Conservation (phyloP, 225 moss, liverwort and hornwort genomes). For the Pseudoscleropodium purum region DNA sequence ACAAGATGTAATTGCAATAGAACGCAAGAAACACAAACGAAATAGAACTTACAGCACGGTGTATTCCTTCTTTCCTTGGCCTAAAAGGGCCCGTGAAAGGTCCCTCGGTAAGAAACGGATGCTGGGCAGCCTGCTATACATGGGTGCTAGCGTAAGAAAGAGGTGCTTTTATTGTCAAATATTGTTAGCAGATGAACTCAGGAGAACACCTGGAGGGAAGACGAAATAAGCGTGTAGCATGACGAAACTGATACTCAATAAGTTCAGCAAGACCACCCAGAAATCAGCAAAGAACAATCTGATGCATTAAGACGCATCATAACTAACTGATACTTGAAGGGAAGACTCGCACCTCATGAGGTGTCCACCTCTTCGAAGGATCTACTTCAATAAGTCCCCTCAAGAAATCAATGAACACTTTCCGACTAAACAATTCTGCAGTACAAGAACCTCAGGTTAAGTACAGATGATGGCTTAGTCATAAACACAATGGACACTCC, state of each 20-base stretch:
- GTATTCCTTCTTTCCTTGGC: slow-evolving; percentile 45
- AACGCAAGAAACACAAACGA: not conserved
- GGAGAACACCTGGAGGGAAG: not conserved
- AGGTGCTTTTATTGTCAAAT: not conserved
- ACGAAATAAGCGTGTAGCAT: not conserved
- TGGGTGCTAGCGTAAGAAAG: not conserved
- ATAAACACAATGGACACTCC: not conserved
- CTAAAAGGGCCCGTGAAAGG: slow-evolving; percentile 48
- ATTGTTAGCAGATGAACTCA: not conserved
- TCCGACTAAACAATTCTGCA: slow-evolving; percentile 51
- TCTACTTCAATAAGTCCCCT: slow-evolving; percentile 81
- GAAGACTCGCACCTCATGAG: slow-evolving; percentile 49
- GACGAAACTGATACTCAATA: not conserved
- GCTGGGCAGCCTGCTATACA: slow-evolving; percentile 61
- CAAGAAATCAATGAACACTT: slow-evolving; percentile 71
- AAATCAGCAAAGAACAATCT: not conserved
- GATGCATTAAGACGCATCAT: not conserved
- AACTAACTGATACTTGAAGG: not conserved
- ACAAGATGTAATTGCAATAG: not conserved
- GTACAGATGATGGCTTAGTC: not conserved
- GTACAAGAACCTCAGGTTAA: not conserved
- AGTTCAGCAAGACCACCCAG: not conserved
- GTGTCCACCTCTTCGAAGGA: slow-evolving; percentile 74
- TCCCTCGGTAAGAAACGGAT: slow-evolving; percentile 68
- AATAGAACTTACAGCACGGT: slow-evolving; percentile 32